These are phyloP conservation scores for Beauveria medogensis DNA, from an alignment of 2,329 filamentous ascomycete genomes.

Conservation along the genomic window DNA sequence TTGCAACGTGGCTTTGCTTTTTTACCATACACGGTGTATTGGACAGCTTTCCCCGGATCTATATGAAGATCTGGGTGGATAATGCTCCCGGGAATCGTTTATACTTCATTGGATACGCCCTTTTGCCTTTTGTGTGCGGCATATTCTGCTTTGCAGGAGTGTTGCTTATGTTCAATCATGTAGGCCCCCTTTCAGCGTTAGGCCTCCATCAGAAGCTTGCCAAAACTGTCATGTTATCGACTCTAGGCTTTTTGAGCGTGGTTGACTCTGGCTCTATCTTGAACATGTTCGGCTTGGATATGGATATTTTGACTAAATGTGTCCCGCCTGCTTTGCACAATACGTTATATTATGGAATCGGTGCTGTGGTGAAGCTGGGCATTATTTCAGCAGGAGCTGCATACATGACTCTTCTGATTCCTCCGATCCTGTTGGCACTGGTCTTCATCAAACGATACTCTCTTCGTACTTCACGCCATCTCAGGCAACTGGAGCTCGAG, in stretches of 20 bases:
- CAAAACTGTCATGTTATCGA: neutral
- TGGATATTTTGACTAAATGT: neutral
- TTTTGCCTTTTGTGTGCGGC: too few species aligned
- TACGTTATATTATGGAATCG: neutral
- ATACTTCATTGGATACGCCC: too few species aligned
- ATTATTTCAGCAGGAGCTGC: neutral
- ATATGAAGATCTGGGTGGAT: too few species aligned
- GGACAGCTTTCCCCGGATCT: too few species aligned
- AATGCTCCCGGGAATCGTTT: too few species aligned
- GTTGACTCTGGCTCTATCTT: neutral
- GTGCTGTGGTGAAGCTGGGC: neutral
- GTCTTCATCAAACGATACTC: neutral
- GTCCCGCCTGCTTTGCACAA: neutral
- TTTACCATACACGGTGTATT: too few species aligned
- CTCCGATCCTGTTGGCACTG: neutral
- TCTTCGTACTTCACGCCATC: constrained; percentile 1
- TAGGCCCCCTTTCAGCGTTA: neutral
- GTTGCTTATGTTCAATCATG: neutral
- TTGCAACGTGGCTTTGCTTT: too few species aligned
- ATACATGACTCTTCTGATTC: neutral
- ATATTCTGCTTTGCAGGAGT: too few species aligned
- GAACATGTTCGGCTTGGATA: neutral
- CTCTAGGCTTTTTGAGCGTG: neutral
- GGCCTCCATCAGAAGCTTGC: neutral
- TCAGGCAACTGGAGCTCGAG: neutral